A percentile compares a stretch with the other conserved stretches of the same genome.
phyloP scores from a whole-genome alignment of 768 basidiomycete species.

The Russula abietina region DNA sequence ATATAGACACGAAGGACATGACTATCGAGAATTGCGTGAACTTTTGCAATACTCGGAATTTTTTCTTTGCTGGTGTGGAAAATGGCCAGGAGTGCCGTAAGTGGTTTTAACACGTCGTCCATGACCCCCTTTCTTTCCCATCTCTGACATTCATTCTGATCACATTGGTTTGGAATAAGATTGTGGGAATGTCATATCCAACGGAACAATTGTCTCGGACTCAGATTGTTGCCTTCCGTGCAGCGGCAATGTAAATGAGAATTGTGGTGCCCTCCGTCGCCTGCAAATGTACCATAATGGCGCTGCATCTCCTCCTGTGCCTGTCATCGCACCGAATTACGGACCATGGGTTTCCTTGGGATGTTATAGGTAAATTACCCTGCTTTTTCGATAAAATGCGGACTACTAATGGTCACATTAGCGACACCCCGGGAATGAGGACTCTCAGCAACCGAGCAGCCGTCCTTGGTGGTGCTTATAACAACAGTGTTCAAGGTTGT shows the following conservation, averaged over 20 bases:
- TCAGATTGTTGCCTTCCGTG: constrained; percentile 60
- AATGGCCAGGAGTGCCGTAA: constrained; percentile 59
- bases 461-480: constrained; percentile 34
- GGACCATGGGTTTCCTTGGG: constrained; percentile 67
- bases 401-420: constrained; percentile 22
- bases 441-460: constrained; percentile 30
- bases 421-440: constrained; percentile 34
- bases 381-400: constrained; percentile 1
- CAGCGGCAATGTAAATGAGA: constrained; percentile 49
- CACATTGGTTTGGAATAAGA: constrained; percentile 37
- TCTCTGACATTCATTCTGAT: not conserved
- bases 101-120: constrained; percentile 20
- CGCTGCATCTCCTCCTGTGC: constrained; percentile 46
- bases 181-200: constrained; percentile 54
- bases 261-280: constrained; percentile 54
- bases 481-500: constrained; percentile 51
- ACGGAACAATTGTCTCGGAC: constrained; percentile 39
- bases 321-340: constrained; percentile 46
- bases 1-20: constrained; percentile 46
- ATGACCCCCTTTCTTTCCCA: not conserved
- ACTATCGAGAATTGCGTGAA: constrained; percentile 49
- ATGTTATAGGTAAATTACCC: constrained; percentile 53
- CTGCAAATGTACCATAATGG: constrained; percentile 65
- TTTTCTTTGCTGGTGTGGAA: constrained; percentile 65
- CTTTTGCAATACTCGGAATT: constrained; percentile 42